These are phyloP conservation scores for Herpetospermum pedunculosum DNA, from an alignment of 306 rosid species.

Conservation along the genomic window DNA sequence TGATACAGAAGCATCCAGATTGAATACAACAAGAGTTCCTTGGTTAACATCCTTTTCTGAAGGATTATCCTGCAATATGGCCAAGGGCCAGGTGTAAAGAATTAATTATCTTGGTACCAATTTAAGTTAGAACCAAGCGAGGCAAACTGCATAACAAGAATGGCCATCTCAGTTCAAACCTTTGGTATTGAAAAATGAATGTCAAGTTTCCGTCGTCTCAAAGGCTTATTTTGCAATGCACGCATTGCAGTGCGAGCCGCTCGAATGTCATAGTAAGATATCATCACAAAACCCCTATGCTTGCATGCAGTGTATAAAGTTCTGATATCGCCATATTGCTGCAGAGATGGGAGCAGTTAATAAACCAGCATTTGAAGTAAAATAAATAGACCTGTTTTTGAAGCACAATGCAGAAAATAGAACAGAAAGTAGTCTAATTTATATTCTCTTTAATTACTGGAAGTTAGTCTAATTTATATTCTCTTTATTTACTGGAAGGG, in stretches of 20 bases:
- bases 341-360: slow-evolving; percentile 5
- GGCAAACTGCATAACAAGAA: slow-evolving; percentile 2
- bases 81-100: slow-evolving; percentile 16
- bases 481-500: neutral
- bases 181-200: slow-evolving; percentile 96
- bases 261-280: slow-evolving; percentile 89
- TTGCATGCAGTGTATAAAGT: slow-evolving; percentile 93
- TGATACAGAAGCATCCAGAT: slow-evolving; percentile 83
- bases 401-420: neutral
- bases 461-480: neutral
- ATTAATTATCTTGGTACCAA: neutral
- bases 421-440: neutral
- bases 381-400: neutral
- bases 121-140: neutral
- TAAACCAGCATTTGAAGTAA: slow-evolving; percentile 9
- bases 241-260: slow-evolving; percentile 97
- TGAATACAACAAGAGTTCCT: slow-evolving; percentile 96
- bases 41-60: slow-evolving; percentile 91
- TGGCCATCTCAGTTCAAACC: slow-evolving; percentile 34
- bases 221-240: slow-evolving; percentile 73
- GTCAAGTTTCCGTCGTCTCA: slow-evolving; percentile 89
- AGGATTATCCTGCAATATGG: slow-evolving; percentile 67
- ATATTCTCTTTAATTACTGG: too few relatives aligned
- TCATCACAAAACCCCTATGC: slow-evolving; percentile 96
- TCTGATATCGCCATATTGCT: slow-evolving; percentile 94